Base-by-base conservation (phyloP, 2,329 filamentous ascomycete species). In the Catunica adiposa region DNA sequence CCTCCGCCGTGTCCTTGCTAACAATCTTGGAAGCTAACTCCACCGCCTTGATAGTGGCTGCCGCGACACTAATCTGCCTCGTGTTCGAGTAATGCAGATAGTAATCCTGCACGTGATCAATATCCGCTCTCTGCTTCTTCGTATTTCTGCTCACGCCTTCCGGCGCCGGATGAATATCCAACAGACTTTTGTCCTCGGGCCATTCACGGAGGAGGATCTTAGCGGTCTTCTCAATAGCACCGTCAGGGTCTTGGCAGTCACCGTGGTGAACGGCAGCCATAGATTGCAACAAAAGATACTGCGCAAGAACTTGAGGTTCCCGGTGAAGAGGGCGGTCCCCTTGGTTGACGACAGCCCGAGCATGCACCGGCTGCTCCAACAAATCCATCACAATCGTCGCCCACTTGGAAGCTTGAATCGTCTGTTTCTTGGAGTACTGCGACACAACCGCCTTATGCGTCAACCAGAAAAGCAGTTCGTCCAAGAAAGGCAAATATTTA, bases 321-420 rank as follows among this genome's bases (percentile, higher is more conserved):
- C 66, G 66, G 61, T 63, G 60, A 42, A 73, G 64, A 23, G 54
- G 3, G 66, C 66, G 56, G 61, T 64, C 7, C 38, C 17, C 29
- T 8, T 47, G 7, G 17, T 37, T 46, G 26, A 62, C 20, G 57
- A 61, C 57, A 38, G 61, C 60, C 60, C 37, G 38, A 14, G 23
- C 22, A 53, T 77, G 75, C 22, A 63, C 65, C 14, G 69, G 63
- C 25, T 71, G 66, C 61, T 76, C 67, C 46, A 78, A 64, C 59
- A 78, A 63, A 48, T 78, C 74, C 55, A 78, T 59, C 15, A 80
- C 64, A 57, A 71, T 64, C 58, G 74, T 69, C 6, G 68, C 67
- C 70, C 72, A 73, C 58, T 63, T 68, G 54, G 74, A 65, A 1
- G 74, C 71, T 64, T 71, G 65, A 42, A 63, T 63, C 14, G 72